Evolutionary conservation across 2,329 filamentous ascomycete species (phyloP), one percentile per base, ranked within the genome.

Genomic region (Trichoderma cornu-damae): DNA sequence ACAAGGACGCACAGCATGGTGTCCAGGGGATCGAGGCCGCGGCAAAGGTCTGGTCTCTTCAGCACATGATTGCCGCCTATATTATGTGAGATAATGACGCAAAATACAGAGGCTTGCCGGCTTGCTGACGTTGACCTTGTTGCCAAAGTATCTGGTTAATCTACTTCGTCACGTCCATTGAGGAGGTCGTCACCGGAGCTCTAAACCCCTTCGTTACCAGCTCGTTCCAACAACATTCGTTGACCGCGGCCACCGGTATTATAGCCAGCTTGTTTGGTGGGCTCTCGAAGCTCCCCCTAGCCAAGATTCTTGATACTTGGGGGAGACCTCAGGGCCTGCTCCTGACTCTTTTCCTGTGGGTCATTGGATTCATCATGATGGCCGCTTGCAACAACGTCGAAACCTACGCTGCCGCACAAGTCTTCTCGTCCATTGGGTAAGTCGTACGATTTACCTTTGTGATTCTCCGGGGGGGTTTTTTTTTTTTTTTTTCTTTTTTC

Each of bases 281-380:
- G 37, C 76, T 86, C n/a, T 76, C 80, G 57, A 85, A 86, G 66
- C 77, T 87, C 8, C 81, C 85, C 1, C 77, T 86, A 61, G 84
- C 86, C 53, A 88, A 88, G 68, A 73, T 87, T 16, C 75, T 87
- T 51, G 83, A 89, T 70, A 75, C 86, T 35, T 88, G 83, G 75
- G 86, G 85, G 57, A 82, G 86, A 35, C 79, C 84, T 11, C 79
- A 86, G 66, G 85, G 83, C 14, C 81, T 86, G 63, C 68, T 78
- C 20, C 58, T 85, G 34, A 81, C 80, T 64, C 71, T 84, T 2
- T 55, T 74, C 9, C 70, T 81, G 54, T 78, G 78, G 65, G 73
- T 79, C 5, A 44, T 79, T 47, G 77, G 76, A 18, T 76, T 87
- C 53, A 75, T 86, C 60, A 79, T 90, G 71, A 87, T 88, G 75